Base-by-base conservation (phyloP, 2,329 filamentous ascomycete species). In the Colletotrichum graminicola region DNA sequence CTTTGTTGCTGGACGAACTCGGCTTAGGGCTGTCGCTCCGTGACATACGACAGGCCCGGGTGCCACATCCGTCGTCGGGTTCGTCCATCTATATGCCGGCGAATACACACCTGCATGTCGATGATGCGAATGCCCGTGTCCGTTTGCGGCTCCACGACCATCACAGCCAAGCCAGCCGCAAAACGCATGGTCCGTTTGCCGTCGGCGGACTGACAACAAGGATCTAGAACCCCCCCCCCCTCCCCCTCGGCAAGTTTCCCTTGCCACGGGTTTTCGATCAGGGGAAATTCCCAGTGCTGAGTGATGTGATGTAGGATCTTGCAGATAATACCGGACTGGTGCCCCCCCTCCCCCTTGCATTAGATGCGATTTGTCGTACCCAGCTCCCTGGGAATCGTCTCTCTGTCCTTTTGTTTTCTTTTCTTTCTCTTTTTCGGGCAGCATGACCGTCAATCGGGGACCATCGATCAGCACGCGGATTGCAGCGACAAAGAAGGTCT, bases 1-100 rank as follows among this genome's bases (percentile, higher is more conserved):
- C 57, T 54, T 39, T 56, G 54, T 29, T 66, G n/a, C 23, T 21
- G 2, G 45, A 47, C n/a, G 26, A 52, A 26, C 39, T 59, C 39
- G n/a, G 8, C 5, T 18, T 34, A 34, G 3, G 51, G 8, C 21
- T 29, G 61, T 29, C 39, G 49, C 52, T 54, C 54, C 61, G 57
- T 21, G 52, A 36, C 52, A 45, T 62, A 52, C 43, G 26, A 43
- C 60, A 32, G 26, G 36, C 36, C 52, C 34, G 52, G 36, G 43
- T 45, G 5, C 32, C 57, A 61, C 26, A 62, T 21, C 36, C 36
- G 26, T 52, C 34, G 57, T 66, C 26, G 32, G 54, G 29, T 39
- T 39, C 36, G 26, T 47, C 62, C 29, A 16, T n/a, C 54, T 47
- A n/a, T 47, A n/a, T 45, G 18, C 2, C 43, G 10, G 41, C 6